Conservation (phyloP, 257 asterid species). For the Petunia axillaris region DNA sequence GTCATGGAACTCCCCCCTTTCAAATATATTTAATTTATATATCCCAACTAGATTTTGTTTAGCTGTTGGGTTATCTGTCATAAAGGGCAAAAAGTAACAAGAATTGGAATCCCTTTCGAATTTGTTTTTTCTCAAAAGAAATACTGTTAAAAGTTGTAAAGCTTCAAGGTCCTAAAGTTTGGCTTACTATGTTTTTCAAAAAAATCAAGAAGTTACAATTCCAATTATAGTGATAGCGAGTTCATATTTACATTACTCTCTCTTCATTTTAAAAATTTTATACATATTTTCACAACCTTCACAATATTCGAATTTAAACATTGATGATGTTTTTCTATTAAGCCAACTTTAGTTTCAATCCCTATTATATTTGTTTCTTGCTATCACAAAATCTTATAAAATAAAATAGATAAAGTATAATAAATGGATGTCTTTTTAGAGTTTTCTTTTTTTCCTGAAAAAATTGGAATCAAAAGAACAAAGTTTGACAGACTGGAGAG, state of each 20-base stretch:
- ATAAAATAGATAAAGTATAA: background rate
- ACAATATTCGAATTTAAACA: background rate
- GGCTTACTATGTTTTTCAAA: too few species aligned
- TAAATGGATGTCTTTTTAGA: background rate
- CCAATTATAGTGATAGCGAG: too few species aligned
- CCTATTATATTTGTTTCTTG: too few species aligned
- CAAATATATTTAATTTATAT: too few species aligned
- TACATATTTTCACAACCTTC: background rate
- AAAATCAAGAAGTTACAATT: too few species aligned
- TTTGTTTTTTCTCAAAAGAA: too few species aligned
- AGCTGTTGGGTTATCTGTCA: background rate
- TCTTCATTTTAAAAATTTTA: too few species aligned
- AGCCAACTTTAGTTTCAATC: background rate
- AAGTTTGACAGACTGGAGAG: slow-evolving; percentile 3
- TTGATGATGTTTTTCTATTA: background rate
- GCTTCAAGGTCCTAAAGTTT: too few species aligned
- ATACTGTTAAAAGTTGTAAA: too few species aligned
- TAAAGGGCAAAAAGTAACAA: background rate
- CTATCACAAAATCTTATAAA: background rate
- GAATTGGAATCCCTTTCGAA: background rate
- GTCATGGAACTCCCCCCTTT: too few species aligned
- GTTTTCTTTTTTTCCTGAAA: background rate
- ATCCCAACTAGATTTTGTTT: background rate
- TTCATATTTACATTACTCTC: too few species aligned
- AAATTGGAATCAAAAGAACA: background rate